Evolutionary conservation across 2,329 filamentous ascomycete species (phyloP), one percentile per base, ranked within the genome.

Genomic region (Cladosporium sp.): DNA sequence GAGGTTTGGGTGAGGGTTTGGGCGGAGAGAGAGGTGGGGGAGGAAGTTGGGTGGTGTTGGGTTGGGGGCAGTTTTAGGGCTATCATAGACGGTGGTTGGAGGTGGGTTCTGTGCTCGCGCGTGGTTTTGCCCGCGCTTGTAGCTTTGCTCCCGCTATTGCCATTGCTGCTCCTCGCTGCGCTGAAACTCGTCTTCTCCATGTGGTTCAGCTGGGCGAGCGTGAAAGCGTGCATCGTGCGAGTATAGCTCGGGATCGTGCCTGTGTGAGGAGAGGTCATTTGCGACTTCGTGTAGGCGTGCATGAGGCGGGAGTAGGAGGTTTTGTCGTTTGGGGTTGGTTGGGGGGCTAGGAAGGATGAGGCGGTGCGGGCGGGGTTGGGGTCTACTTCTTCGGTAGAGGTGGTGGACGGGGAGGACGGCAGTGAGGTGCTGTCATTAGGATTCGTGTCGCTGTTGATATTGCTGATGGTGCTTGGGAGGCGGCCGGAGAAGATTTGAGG

Each of bases 161-260:
- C 17, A 49, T 56, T 27, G 42, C 50, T 4, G 55, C 22, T 27
- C 22, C 22, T 27, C 5, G 38, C 7, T 18, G 15, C 13, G 44
- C 13, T 32, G n/a, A 8, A 53, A 20, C n/a, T 45, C 38, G 24
- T 55, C 51, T 39, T 56, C 39, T 40, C 27, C 37, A 48, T 40
- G 22, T 47, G 40, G 27, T 58, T 54, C 22, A 62, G 32, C 47
- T 62, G 61, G 30, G 56, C 52, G 37, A 59, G 39, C 3, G 60
- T 62, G 48, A 56, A 57, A 12, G 57, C 59, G 37, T 63, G 58
- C 59, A 64, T 62, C 1, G 55, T 58, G 24, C 54, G 52, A 11
- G 55, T 50, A 30, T 63, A 64, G 32, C 50, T 51, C 13, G 56
- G 57, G 24, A 61, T 22, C 4, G 55, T 60, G 3, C 40, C 51